Conservation (phyloP, 495 filamentous ascomycete genomes). For the Xylaria telfairii region DNA sequence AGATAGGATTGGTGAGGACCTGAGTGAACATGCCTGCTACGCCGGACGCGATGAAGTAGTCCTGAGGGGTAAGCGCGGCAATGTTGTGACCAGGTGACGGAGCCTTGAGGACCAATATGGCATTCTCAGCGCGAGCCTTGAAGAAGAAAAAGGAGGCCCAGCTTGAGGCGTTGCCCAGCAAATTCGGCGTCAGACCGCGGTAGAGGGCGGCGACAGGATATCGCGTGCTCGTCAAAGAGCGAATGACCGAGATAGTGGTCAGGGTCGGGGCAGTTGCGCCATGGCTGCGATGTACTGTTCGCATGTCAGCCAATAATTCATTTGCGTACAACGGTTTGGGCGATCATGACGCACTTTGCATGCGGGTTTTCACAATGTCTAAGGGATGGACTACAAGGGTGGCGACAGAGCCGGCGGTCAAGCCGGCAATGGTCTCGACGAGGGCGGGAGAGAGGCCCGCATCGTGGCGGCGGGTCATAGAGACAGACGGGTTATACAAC, state of each 20-base stretch:
- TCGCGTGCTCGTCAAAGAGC: slow-evolving; percentile 47
- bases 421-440: slow-evolving; percentile 88
- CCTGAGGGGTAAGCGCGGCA: slow-evolving; percentile 63
- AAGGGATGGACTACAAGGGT: slow-evolving; percentile 86
- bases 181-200: slow-evolving; percentile 85
- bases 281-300: slow-evolving; percentile 46
- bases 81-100: not conserved
- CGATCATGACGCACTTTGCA: slow-evolving; percentile 69
- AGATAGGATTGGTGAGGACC: slow-evolving; percentile 90
- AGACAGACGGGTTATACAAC: slow-evolving; percentile 20
- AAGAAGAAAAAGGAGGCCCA: slow-evolving; percentile 92
- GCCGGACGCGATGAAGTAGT: slow-evolving; percentile 85
- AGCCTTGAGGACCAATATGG: slow-evolving; percentile 38
- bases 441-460: slow-evolving; percentile 71
- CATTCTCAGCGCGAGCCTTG: slow-evolving; percentile 55
- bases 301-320: not conserved
- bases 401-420: slow-evolving; percentile 83
- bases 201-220: slow-evolving; percentile 72
- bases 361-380: slow-evolving; percentile 92
- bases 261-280: slow-evolving; percentile 38
- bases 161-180: slow-evolving; percentile 86
- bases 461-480: slow-evolving; percentile 53
- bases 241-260: slow-evolving; percentile 53
- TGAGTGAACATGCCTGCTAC: slow-evolving; percentile 77
- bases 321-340: not conserved